Evolutionary conservation across 2,329 filamentous ascomycete species (phyloP), one percentile per base, ranked within the genome.

Genomic region (Clonostachys solani): DNA sequence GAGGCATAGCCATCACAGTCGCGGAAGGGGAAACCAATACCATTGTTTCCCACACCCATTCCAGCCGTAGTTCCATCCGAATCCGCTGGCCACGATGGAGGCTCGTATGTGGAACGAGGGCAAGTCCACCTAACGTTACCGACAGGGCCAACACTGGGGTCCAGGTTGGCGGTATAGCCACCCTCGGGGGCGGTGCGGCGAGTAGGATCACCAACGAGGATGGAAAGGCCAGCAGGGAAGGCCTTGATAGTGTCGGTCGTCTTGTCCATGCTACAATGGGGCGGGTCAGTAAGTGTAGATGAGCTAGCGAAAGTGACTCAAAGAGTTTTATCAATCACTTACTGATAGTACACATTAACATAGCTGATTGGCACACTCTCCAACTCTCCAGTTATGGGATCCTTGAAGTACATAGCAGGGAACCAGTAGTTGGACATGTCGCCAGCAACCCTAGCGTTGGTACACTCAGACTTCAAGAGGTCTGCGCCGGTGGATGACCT

Each of bases 391-490:
- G 83, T 80, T 54, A 77, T 68, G 56, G 81, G 75, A 53, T 86
- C 78, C 54, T 75, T 69, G 66, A 85, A 90, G 67, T 84, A 91
- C 4, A 92, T 68, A 29, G 74, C 72, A 2, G 88, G 87, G 47
- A 84, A 82, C 88, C 88, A 92, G 72, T 92, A 92, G 65, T 86
- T 86, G 55, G 80, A 86, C 60, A 81, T 74, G 66, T 91, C 87
- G 47, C 79, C 80, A 56, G 76, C 81, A 60, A 88, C 74, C 50
- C 77, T 75, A 62, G 87, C 86, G 34, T 84, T 88, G 43, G 82
- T 87, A 73, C 88, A 92, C 23, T 77, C 74, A 33, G 85, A 88
- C 47, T 74, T 61, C 50, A 72, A 51, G 23, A 87, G 73, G 42
- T 78, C 71, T 48, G 80, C 71, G 56, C 82, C 87, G 40, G 75